Evolutionary conservation across 2,329 filamentous ascomycete genomes (phyloP).

Genomic region (Colletotrichum kahawae): DNA sequence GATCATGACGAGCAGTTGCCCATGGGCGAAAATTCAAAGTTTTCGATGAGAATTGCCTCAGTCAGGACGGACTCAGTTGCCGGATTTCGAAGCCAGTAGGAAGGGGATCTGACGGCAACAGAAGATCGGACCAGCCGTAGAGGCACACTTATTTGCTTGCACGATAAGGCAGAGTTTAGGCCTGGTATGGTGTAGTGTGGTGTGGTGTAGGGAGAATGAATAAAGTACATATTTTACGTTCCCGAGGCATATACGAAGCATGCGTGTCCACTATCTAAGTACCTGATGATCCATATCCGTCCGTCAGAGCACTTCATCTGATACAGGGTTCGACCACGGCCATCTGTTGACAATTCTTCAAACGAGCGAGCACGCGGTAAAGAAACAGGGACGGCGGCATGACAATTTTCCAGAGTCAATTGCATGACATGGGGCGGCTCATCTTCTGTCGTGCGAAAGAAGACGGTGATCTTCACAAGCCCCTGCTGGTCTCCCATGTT

Average conservation of each 20-base stretch:
- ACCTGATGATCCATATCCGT: no score
- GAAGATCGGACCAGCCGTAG: neutral
- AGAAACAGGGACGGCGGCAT: neutral
- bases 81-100: neutral
- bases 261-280: neutral
- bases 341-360: conserved; percentile 1
- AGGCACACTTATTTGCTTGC: neutral
- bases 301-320: neutral
- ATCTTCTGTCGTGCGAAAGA: neutral
- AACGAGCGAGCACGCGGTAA: neutral
- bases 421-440: neutral
- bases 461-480: neutral
- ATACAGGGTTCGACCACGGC: neutral
- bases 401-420: neutral
- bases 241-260: neutral
- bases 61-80: neutral
- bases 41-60: neutral
- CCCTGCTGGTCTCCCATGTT: neutral
- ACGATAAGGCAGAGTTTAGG: neutral
- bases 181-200: neutral
- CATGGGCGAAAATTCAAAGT: neutral
- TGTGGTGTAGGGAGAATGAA: neutral
- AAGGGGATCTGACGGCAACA: neutral
- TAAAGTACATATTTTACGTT: neutral
- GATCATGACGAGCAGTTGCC: conserved; percentile 5